Percentiles rank a stretch among this genome's conserved stretches.
Evolutionary conservation across 805 yeast species (phyloP).

Genomic region (Debaryomyces castellii): DNA sequence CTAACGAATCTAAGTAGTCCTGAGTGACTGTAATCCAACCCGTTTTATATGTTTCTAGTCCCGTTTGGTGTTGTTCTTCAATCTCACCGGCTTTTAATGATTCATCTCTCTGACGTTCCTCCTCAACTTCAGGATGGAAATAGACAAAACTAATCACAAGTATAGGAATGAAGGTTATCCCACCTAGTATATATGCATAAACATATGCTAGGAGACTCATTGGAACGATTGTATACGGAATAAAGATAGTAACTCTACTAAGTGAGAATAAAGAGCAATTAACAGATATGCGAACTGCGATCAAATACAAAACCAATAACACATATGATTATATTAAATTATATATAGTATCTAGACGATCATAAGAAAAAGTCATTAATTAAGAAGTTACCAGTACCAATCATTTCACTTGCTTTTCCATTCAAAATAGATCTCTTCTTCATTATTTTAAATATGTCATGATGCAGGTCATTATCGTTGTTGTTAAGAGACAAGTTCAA

Average conservation of each 20-base stretch:
- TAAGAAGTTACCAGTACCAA: conserved; percentile 39
- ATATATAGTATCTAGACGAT: conserved; percentile 6
- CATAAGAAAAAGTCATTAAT: conserved; percentile 44
- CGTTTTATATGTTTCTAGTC: conserved; percentile 59
- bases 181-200: conserved; percentile 67
- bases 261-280: background rate
- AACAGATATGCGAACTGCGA: background rate
- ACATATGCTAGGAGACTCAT: conserved; percentile 27
- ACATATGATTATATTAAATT: background rate
- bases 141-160: conserved; percentile 39
- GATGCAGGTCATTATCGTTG: conserved; percentile 12
- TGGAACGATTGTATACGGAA: background rate
- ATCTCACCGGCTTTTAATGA: conserved; percentile 54
- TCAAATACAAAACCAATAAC: background rate
- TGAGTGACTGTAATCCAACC: conserved; percentile 89
- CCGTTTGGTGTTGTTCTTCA: conserved; percentile 59
- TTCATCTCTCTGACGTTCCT: conserved; percentile 18
- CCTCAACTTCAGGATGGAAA: conserved; percentile 34
- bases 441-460: conserved; percentile 32
- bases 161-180: conserved; percentile 75
- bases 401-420: conserved; percentile 46
- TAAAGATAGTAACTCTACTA: background rate
- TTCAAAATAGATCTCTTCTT: conserved; percentile 35
- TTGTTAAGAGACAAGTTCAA: conserved; percentile 31
- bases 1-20: conserved; percentile 53